phyloP scores from a whole-genome alignment of 2,329 filamentous ascomycete genomes.

The Alternaria gansuensis region DNA sequence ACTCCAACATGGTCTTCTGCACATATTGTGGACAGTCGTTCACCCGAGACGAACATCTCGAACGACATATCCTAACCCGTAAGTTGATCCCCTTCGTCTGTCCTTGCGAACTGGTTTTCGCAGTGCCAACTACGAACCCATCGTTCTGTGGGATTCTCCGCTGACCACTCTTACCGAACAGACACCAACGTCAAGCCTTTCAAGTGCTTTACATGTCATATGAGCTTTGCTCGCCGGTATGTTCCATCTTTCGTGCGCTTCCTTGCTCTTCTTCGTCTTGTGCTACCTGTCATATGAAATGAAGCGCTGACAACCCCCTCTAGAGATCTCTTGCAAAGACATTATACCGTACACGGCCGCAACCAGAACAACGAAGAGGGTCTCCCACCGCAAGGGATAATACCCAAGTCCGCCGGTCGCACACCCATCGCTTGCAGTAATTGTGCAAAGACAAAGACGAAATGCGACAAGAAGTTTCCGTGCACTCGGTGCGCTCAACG shows the following conservation, averaged over 20 bases:
- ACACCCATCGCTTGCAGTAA: conserved; percentile 64
- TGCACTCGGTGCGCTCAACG: conserved; percentile 61
- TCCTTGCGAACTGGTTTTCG: not conserved
- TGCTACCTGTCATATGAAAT: not conserved
- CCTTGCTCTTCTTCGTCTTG: conserved; percentile 9
- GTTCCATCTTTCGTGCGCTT: conserved; percentile 26
- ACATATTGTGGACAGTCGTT: conserved; percentile 64
- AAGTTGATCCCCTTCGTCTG: conserved; percentile 33
- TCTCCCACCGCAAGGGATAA: conserved; percentile 59
- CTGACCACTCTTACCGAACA: conserved; percentile 31
- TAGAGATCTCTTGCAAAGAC: conserved; percentile 62
- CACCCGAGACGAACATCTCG: conserved; percentile 62
- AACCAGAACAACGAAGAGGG: conserved; percentile 61
- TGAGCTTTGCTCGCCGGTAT: conserved; percentile 63
- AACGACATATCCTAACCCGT: conserved; percentile 63
- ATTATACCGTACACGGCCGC: conserved; percentile 62
- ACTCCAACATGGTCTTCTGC: conserved; percentile 60
- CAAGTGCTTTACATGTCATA: conserved; percentile 64
- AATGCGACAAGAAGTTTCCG: conserved; percentile 65
- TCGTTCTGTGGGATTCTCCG: conserved; percentile 2
- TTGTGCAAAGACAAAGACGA: conserved; percentile 64
- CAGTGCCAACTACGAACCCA: not conserved
- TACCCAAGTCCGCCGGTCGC: conserved; percentile 61
- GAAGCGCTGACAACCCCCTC: conserved; percentile 25
- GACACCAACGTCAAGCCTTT: conserved; percentile 65